Evolutionary conservation across 768 basidiomycete genomes (phyloP), one percentile per base, ranked within the genome.

Genomic region (Tephrocybe rancida): DNA sequence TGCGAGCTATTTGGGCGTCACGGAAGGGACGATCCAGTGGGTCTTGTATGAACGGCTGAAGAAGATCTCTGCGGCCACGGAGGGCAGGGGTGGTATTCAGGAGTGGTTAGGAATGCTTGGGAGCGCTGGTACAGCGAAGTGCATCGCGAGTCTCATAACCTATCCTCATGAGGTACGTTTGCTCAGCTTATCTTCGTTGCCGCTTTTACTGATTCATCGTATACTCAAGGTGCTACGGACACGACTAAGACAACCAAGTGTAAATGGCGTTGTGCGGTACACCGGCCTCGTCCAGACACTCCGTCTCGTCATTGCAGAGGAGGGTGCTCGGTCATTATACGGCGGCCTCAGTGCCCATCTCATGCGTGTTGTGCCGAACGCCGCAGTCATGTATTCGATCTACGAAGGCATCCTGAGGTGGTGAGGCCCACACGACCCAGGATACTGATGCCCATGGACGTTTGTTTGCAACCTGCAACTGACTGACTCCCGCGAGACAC

Each of bases 1-100:
- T 59, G 97, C 97, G 52, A 94, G 91, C 58, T 94, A 96, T 71
- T 79, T 99, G 8, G 97, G 97, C 19, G 95, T 98, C 14, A 91
- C 95, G 19, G 97, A 99, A 70, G 88, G 88, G 2, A 92, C 93
- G 18, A 98, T 99, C 44, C 95, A 98, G 68, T 99, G 97, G 97
- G 90, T 90, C 34, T 73, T 99, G 14, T 98, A 99, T 68, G 97
- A 99, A 71, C 83, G 88, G 47, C 74, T 98, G 62, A 98, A 98
- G 72, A 79, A 71, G 58, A 61, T 95, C 27, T 85, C 79, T 4
- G 73, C 73, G 26, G 70, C 70, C 1, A 70, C 78, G 13, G 79
- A 88, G 54, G 83, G 80, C 0, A 74, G 74, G 48, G 84, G 88
- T 10, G 81, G 83, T 3, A 61, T 76, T 3, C 69, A 66, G 11